Base-by-base conservation (phyloP, 176 grass and related monocot species). In the Leersia perrieri region DNA sequence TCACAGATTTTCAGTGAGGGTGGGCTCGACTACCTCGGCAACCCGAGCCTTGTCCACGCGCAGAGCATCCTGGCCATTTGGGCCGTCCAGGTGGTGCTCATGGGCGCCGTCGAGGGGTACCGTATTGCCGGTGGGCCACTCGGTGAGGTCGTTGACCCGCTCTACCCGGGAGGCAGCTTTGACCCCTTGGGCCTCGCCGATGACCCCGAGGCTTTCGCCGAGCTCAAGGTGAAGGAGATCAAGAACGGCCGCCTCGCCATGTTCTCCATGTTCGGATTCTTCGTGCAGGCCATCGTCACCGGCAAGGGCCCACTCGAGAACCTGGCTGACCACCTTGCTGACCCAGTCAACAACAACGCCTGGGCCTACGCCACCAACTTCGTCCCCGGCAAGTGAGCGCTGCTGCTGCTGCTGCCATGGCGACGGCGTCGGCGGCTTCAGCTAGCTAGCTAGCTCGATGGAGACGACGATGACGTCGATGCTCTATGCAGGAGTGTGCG, bases 71-170 rank as follows among this genome's bases (percentile, higher is more conserved):
- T 94, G 18, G 92, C 92, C 26, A 94, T 94, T 75, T 94, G 92
- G 92, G 92, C 89, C 15, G 38, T 7, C 83, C 92, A 94, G 79
- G 92, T 94, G 58, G 77, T 94, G 44, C 92, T 94, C 70, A 94
- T 94, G 92, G 92, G 92, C 66, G 89, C 89, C 79, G 89, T 91
- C n/a, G 92, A 94, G 92, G 92, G 92, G 1, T 91, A 94, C 92
- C 89, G 88, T 45, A 47, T 89, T 0, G 89, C 86, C 65, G 92
- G 86, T 36, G 89, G 92, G 3, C 89, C 92, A 65, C 92, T 94
- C 15, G 89, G 89, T 5, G 92, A 94, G 83, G 83, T 91, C 31
- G 60, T 76, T 32, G 89, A 94, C 89, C 89, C 89, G 41, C 82
- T 94, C 33, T 91, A 94, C 92, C 89, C 89, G 1, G 83, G 92